Evolutionary conservation across 2,329 filamentous ascomycete genomes (phyloP).

Genomic region (Stagonosporopsis rhizophila): DNA sequence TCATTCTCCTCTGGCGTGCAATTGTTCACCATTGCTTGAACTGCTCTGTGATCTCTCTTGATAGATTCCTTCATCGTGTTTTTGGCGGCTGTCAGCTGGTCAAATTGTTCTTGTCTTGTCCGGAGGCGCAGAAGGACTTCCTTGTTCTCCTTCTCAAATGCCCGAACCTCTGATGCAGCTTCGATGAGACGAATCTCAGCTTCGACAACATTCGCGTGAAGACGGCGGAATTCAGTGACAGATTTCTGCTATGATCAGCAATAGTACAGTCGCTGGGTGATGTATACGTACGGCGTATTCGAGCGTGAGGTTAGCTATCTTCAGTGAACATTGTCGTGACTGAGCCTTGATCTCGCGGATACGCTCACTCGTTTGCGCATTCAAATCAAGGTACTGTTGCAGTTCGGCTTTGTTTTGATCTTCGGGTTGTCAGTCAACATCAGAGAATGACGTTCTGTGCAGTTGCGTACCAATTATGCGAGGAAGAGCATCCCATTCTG

Average conservation of each 20-base stretch:
- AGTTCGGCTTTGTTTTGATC: conserved; percentile 56
- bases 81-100: conserved; percentile 25
- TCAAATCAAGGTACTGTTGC: conserved; percentile 28
- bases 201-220: conserved; percentile 71
- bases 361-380: conserved; percentile 54
- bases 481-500: conserved; percentile 71
- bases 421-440: conserved; percentile 39
- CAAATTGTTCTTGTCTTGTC: conserved; percentile 27
- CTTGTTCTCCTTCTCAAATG: conserved; percentile 69
- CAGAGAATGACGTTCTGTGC: neutral
- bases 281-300: conserved; percentile 60
- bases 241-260: conserved; percentile 56
- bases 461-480: conserved; percentile 69
- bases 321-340: conserved; percentile 49
- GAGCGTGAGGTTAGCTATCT: conserved; percentile 52
- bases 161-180: conserved; percentile 78
- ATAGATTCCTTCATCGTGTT: conserved; percentile 21
- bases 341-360: conserved; percentile 58
- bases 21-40: conserved; percentile 23
- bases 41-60: conserved; percentile 25
- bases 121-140: conserved; percentile 45
- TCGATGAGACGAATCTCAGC: conserved; percentile 76
- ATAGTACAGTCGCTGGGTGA: neutral
- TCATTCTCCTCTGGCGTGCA: conserved; percentile 36
- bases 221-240: conserved; percentile 67